Conservation (phyloP, 202 grass and related monocot species). For the Panicum hallii region DNA sequence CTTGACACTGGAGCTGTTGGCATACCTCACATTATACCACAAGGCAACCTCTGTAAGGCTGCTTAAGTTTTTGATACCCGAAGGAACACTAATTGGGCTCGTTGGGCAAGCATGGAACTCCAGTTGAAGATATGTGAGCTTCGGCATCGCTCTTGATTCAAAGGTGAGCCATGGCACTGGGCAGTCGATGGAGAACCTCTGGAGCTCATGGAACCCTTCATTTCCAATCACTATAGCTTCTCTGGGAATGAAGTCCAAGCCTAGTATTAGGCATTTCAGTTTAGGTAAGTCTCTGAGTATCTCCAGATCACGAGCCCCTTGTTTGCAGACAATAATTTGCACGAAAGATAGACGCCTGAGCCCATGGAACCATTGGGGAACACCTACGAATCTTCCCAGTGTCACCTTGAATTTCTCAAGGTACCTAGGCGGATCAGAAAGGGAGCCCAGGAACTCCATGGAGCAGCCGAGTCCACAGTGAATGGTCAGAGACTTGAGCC, state of each 20-base stretch:
- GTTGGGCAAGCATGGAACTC: not conserved
- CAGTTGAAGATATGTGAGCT: slow-evolving; percentile 1
- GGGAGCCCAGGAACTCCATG: slow-evolving; percentile 3
- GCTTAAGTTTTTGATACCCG: not conserved
- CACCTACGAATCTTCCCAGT: not conserved
- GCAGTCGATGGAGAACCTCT: slow-evolving; percentile 20
- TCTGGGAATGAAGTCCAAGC: slow-evolving; percentile 25
- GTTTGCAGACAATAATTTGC: slow-evolving; percentile 16
- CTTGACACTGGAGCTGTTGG: not conserved
- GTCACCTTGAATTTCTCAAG: not conserved
- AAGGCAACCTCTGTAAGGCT: not conserved
- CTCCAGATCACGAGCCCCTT: not conserved
- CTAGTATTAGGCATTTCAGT: not conserved
- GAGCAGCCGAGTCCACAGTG: no score
- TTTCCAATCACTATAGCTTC: not conserved
- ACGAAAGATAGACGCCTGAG: not conserved
- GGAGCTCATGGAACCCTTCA: not conserved
- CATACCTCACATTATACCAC: not conserved
- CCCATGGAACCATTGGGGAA: not conserved
- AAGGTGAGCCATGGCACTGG: slow-evolving; percentile 15
- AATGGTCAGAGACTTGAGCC: no score
- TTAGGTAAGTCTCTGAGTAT: not conserved
- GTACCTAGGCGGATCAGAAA: accelerated
- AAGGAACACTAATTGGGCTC: not conserved
- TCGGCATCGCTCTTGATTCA: not conserved